Evolutionary conservation across 108 stramenopile genomes (phyloP).

Genomic region (Stephanodiscus minutulus): DNA sequence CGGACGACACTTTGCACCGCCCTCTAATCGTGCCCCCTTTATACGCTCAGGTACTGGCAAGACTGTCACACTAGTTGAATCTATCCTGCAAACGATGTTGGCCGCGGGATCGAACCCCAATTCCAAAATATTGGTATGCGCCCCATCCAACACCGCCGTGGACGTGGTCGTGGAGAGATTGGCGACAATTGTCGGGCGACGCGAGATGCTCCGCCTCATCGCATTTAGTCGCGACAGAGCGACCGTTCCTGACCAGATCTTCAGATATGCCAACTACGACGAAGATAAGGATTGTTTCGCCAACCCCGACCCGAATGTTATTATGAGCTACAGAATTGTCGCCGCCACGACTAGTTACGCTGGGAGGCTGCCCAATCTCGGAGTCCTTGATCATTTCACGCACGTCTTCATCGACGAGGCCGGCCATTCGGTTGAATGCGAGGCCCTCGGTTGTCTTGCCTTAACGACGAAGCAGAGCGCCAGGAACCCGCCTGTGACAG

Average conservation of each 20-base stretch:
- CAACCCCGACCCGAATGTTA: slow-evolving; percentile 9
- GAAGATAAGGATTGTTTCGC: slow-evolving; percentile 36
- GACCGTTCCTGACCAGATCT: slow-evolving; percentile 42
- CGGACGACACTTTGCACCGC: not conserved
- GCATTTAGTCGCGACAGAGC: slow-evolving; percentile 55
- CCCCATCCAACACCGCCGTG: slow-evolving; percentile 66
- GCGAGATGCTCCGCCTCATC: slow-evolving; percentile 55
- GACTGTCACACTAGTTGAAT: slow-evolving; percentile 66
- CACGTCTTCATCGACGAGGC: slow-evolving; percentile 67
- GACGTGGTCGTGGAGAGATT: slow-evolving; percentile 65
- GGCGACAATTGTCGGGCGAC: slow-evolving; percentile 31
- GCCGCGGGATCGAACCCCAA: slow-evolving; percentile 26
- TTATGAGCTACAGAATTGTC: slow-evolving; percentile 41
- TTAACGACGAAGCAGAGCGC: slow-evolving; percentile 23
- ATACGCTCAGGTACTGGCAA: slow-evolving; percentile 39
- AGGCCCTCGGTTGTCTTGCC: slow-evolving; percentile 39
- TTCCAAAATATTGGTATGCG: slow-evolving; percentile 54
- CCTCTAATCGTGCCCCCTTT: not conserved
- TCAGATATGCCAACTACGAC: slow-evolving; percentile 27
- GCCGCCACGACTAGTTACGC: slow-evolving; percentile 53
- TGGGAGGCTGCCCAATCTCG: slow-evolving; percentile 48
- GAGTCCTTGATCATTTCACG: slow-evolving; percentile 55
- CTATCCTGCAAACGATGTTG: slow-evolving; percentile 52
- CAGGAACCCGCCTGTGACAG: not conserved
- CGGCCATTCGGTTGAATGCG: slow-evolving; percentile 72